Evolutionary conservation across 352 stramenopile species (phyloP), one percentile per base, ranked within the genome.

Genomic region (Globisporangium lucens): DNA sequence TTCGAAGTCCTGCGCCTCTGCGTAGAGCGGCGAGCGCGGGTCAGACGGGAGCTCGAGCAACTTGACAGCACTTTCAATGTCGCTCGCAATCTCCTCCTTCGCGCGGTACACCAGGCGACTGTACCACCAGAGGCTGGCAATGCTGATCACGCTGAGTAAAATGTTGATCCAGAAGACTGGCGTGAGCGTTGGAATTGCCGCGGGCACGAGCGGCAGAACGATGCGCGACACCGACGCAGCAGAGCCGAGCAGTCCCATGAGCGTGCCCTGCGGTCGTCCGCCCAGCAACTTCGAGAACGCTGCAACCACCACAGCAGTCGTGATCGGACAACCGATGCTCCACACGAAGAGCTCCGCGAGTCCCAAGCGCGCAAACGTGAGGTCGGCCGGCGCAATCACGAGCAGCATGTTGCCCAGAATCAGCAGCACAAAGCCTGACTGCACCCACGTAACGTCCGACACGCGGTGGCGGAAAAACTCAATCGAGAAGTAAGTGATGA

Each of bases 131-230:
- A 94, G 71, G 59, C 81, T 70, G 17, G 27, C 75, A 46, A 89
- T 77, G 36, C 87, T 91, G 22, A 90, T 62, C 22, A 47, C 71
- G 56, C 80, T 89, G 3, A 94, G 68, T 47, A 63, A 29, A 33
- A 91, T 85, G 67, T 91, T 89, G 71, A 93, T 83, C 76, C 74
- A 82, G 58, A 94, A 94, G 7, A 94, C 81, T 2, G 87, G 81
- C 29, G 83, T 88, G 52, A 94, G 68, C 52, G 78, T 82, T 13
- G 79, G 72, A 41, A 92, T 83, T 13, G 84, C 82, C 9, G 82
- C 82, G n/a, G 65, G 65, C 22, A 70, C 33, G 9, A 94, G 73
- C 29, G 86, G 86, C 24, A 94, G 66, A 35, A 94, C 74, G 60
- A 93, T 94, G 13, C 86, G 84, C 63, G 82, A 90, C 10, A 91